Base-by-base conservation (phyloP, 2,329 filamentous ascomycete genomes). In the Ramularia endophylla region DNA sequence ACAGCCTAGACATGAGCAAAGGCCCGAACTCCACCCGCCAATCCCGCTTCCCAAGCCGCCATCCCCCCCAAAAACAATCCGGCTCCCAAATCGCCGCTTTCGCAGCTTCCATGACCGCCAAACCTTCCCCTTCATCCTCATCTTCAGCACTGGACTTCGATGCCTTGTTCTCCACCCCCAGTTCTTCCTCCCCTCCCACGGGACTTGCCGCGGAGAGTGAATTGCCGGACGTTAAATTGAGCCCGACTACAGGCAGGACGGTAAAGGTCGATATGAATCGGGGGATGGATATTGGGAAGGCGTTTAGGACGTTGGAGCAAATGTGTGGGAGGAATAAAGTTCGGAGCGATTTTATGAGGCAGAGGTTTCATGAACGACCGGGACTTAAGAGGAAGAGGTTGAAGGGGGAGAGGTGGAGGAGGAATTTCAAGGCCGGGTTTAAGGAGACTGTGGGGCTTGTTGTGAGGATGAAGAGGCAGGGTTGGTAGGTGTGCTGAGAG, bases 311-410 rank as follows among this genome's bases (percentile, higher is more conserved):
- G 48, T 49, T 80, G 48, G 67, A 69, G 16, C 55, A 60, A 9
- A 49, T 66, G 38, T 66, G 72, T 51, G 53, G 57, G 29, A 62
- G 65, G 55, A 88, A 90, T 58, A 70, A 65, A 31, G 67, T 92
- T 37, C 70, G 65, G 51, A 43, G 36, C 2, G 80, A 87, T 54
- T 70, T 70, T 39, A 61, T 64, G 15, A 61, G 55, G 48, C 86
- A 92, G 65, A 70, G 72, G 49, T 86, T 79, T 56, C 83, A 94
- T 63, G 86, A 92, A 71, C 69, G 87, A 34, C 74, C 75, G 0
- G 87, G 86, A 2, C 56, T 87, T 56, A 87, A 85, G 75, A 74
- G 81, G 64, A 94, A 92, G 78, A 75, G 86, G 56, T 65, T 87
- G 53, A 71, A 69, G 62, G 80, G 77, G 45, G 71, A 82, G 70